Evolutionary conservation across 257 asterid species (phyloP), one percentile per base, ranked within the genome.

Genomic region (Vinca minor): DNA sequence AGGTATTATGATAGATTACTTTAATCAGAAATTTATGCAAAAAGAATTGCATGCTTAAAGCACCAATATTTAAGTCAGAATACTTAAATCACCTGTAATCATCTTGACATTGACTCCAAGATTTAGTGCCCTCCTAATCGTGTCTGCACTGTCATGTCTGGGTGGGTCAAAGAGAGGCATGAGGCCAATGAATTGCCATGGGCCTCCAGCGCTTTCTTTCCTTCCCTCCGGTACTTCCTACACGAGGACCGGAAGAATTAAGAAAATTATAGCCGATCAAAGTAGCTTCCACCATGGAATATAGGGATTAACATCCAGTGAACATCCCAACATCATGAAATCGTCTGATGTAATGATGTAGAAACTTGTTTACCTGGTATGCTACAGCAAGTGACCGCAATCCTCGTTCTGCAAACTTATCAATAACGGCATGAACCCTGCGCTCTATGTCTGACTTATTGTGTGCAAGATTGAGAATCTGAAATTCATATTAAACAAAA

Each of bases 151-250:
- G 71, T 79, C 84, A 54, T 79, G 84, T 21, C 84, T 67, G 13
- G 84, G 84, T 46, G 84, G 84, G 62, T 79, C 84, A 67, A 79
- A 79, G 26, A 79, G 79, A 65, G 84, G 84, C 84, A 79, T 68
- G 5, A 79, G 79, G 54, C 77, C 84, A 69, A 75, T 45, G 42
- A 79, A 75, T 49, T 79, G 81, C 84, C 84, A 79, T 20, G 84
- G 84, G 59, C 81, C 84, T 52, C 84, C 84, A 17, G 79, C 50
- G 39, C 84, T 75, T 73, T 80, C 85, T 69, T 80, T 80, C 72
- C 78, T 74, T 66, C 85, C 78, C 13, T 74, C 85, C 38, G 83
- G 81, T 63, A 80, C 85, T 75, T 77, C 85, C 85, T 77, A 68
- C 62, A 68, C 17, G 34, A 65, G 14, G 17, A 34, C 4, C 23